These are phyloP conservation scores for Lyophyllum semitale DNA, from an alignment of 768 basidiomycete genomes.

Conservation along the genomic window DNA sequence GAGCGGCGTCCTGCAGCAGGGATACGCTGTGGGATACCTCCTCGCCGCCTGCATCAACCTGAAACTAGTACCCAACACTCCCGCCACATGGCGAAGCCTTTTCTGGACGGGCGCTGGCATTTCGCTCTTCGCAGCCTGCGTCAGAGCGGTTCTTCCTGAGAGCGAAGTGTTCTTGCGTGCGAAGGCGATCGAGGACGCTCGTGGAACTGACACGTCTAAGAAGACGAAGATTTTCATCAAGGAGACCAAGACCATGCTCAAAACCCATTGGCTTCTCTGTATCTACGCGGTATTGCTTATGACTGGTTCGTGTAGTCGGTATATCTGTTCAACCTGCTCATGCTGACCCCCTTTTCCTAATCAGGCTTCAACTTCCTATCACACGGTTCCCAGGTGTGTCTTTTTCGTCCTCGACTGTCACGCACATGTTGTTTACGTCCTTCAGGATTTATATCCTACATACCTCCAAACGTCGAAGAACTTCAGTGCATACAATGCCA, in stretches of 20 bases:
- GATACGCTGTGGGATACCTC: constrained; percentile 85
- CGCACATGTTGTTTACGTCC: constrained; percentile 20
- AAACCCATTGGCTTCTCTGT: constrained; percentile 77
- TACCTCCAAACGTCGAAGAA: constrained; percentile 55
- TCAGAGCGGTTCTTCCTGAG: constrained; percentile 77
- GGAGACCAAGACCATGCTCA: constrained; percentile 78
- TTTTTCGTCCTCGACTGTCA: constrained; percentile 25
- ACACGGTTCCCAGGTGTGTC: constrained; percentile 47
- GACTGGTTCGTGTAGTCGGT: constrained; percentile 12
- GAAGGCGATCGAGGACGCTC: constrained; percentile 52
- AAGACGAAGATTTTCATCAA: constrained; percentile 74
- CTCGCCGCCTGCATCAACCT: constrained; percentile 85
- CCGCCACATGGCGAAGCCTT: constrained; percentile 65
- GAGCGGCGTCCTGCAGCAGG: constrained; percentile 85
- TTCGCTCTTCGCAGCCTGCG: constrained; percentile 63
- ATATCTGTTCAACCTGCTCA: neutral
- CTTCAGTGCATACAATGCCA: constrained; percentile 46
- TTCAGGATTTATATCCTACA: constrained; percentile 60
- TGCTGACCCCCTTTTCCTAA: neutral
- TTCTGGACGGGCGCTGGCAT: constrained; percentile 83
- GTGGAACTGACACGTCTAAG: constrained; percentile 54
- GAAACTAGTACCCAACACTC: constrained; percentile 49
- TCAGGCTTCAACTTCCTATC: constrained; percentile 57
- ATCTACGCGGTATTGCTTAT: constrained; percentile 65
- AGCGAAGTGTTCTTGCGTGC: constrained; percentile 71